Evolutionary conservation across 352 stramenopile genomes (phyloP), one percentile per base, ranked within the genome.

Genomic region (Blastocystis sp.): DNA sequence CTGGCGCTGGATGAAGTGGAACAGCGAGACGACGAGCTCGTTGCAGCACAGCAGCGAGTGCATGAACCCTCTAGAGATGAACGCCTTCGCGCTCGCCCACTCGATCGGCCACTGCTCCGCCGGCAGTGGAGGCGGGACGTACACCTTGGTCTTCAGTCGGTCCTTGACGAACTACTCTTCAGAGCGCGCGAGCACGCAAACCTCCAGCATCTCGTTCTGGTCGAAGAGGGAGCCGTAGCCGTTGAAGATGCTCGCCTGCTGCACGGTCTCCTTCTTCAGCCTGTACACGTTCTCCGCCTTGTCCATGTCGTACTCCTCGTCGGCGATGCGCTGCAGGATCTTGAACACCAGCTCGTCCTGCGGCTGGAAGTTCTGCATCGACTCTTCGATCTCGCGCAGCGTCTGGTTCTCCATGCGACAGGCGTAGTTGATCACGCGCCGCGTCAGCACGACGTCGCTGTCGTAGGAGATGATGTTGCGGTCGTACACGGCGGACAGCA

Each of bases 201-300:
- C 45, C 45, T 55, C 45, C 45, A 55, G 9, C 45, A 55, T 55
- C 45, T 55, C 45, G 45, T 55, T 55, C 45, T 55, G 45, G 45
- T 55, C 16, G 45, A 55, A 55, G 45, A 55, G 45, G 6, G 45
- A 55, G 45, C 45, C 45, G 33, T 51, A 37, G 10, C 33, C 29
- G 10, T 33, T 55, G 51, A 35, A 60, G 3, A 60, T n/a, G 29
- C 26, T n/a, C 21, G 61, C 55, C 4, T 41, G n/a, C 24, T 19
- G 4, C 13, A 81, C 9, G 21, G 21, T 37, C 29, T 63, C 70
- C 12, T 81, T n/a, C 59, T 81, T 81, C 41, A 81, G 59, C 31
- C n/a, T 3, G 31, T 81, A 81, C 16, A 41, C 39, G 6, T 33
- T 51, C 16, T 63, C 70, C 3, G 37, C 35, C 24, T 62, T 4